Evolutionary conservation across 768 basidiomycete species (phyloP).

Genomic region (Ramaria sp.): DNA sequence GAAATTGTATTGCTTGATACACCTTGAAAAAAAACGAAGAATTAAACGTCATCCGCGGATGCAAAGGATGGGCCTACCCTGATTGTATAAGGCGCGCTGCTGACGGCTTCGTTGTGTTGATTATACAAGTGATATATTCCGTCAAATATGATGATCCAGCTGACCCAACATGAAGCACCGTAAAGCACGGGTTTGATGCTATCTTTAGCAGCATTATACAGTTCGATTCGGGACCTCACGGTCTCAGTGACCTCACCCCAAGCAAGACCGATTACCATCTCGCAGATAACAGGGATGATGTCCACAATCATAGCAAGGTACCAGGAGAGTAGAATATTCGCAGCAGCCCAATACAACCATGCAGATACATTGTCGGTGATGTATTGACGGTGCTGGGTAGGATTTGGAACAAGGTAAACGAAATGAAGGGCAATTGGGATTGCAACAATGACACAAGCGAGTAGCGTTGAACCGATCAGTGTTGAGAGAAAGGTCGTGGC

Average conservation of each 20-base stretch:
- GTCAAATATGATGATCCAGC: constrained; percentile 67
- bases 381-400: constrained; percentile 35
- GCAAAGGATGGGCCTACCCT: constrained; percentile 29
- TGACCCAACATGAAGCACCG: constrained; percentile 56
- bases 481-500: constrained; percentile 57
- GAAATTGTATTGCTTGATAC: constrained; percentile 54
- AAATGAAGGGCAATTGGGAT: constrained; percentile 57
- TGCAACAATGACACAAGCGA: constrained; percentile 49
- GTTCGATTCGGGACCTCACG: constrained; percentile 54
- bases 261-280: constrained; percentile 38
- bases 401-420: constrained; percentile 56
- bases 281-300: constrained; percentile 45
- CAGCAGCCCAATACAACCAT: constrained; percentile 76
- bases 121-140: constrained; percentile 52
- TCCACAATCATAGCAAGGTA: constrained; percentile 64
- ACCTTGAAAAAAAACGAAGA: constrained; percentile 24
- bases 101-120: constrained; percentile 23
- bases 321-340: constrained; percentile 72
- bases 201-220: constrained; percentile 61
- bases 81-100: constrained; percentile 50
- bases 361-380: constrained; percentile 58
- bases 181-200: constrained; percentile 65
- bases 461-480: constrained; percentile 57
- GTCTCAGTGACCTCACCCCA: constrained; percentile 73
- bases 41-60: background rate